Base-by-base conservation (phyloP, 2,329 filamentous ascomycete genomes). In the Sporothrix luriei region DNA sequence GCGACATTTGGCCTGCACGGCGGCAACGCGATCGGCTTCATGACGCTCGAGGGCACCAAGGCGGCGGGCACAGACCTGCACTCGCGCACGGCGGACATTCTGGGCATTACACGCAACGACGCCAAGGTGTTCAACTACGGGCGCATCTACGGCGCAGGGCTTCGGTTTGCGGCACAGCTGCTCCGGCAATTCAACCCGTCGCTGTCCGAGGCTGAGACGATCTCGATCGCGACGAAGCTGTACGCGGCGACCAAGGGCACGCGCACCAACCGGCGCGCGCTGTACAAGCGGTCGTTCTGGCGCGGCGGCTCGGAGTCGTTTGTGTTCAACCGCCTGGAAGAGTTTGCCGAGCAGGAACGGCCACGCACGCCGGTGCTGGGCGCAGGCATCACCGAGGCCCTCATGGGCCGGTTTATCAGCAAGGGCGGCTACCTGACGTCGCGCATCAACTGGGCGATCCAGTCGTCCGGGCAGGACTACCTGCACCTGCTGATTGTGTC, bases 51-150 rank as follows among this genome's bases (percentile, higher is more conserved):
- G 81, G 94, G 95, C 16, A 95, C 93, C 65, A 98, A 99, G 80
- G 90, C 93, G 6, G 93, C 92, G 2, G 94, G 94, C 4, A 99
- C 94, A 0, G 94, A 99, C 78, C 81, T 98, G 69, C 94, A 99
- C 79, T 97, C 94, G 7, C 91, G 94, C 43, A 99, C 95, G 38
- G 96, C 95, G 1, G 85, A 86, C 6, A 99, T 99, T 70, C 80
- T 99, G 2, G 94, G 94, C 7, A 99, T 99, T 72, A 96, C 93
- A 2, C 87, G 95, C 72, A 97, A 97, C 76, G 89, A 97, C 76
- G 95, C 95, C 70, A 99, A 99, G 78, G 88, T 99, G 0, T 99
- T 99, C 84, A 99, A 99, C 78, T 99, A 99, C 75, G 96, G 96
- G 9, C 92, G 96, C 52, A 99, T 99, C 64, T 99, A 99, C 76